Percentiles rank a stretch among this genome's conserved stretches.
Evolutionary conservation across 805 yeast species (phyloP).

Genomic region (Kazachstania kunashirensis): DNA sequence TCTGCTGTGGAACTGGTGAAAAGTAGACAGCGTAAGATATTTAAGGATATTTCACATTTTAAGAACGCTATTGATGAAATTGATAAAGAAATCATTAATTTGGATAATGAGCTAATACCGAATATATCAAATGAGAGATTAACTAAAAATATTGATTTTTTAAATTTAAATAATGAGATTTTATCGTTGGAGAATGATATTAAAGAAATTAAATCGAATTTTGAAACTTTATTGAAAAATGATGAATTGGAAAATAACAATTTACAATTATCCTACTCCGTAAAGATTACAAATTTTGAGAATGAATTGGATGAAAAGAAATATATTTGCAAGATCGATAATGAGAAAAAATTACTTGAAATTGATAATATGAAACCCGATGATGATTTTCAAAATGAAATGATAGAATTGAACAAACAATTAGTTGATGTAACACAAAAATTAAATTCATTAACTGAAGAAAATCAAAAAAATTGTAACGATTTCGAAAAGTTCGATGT

Average conservation of each 20-base stretch:
- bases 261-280: constrained; percentile 14
- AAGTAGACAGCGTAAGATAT: constrained; percentile 24
- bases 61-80: constrained; percentile 23
- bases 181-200: constrained; percentile 12
- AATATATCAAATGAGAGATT: constrained; percentile 14
- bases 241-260: constrained; percentile 18
- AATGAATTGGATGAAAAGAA: constrained; percentile 15
- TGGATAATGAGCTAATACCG: constrained; percentile 18
- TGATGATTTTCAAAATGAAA: constrained; percentile 22
- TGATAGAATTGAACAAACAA: constrained; percentile 22
- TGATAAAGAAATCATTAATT: constrained; percentile 16
- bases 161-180: neutral
- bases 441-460: constrained; percentile 8
- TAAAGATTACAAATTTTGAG: constrained; percentile 18
- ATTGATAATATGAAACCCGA: constrained; percentile 25
- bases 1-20: constrained; percentile 26
- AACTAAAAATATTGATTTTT: constrained; percentile 16
- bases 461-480: constrained; percentile 9
- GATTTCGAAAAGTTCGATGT: constrained; percentile 8
- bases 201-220: constrained; percentile 14
- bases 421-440: constrained; percentile 13
- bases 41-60: constrained; percentile 23
- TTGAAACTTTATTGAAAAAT: constrained; percentile 10
- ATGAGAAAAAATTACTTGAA: constrained; percentile 18
- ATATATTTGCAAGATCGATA: constrained; percentile 11